phyloP scores from a whole-genome alignment of 2,329 filamentous ascomycete species.

The Colletotrichum liriopes region DNA sequence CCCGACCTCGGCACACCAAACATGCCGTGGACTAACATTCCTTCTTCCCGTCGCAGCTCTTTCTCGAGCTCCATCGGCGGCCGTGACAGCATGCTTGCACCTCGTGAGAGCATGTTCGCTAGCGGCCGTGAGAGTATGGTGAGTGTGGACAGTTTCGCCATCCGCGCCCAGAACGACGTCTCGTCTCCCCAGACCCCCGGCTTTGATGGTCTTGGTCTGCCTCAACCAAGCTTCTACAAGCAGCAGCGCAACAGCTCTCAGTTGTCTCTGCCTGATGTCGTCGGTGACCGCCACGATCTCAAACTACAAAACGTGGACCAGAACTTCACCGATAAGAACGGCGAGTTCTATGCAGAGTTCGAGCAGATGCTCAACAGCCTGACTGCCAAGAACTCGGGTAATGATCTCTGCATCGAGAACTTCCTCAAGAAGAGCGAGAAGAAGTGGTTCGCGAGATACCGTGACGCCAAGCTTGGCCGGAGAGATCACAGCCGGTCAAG shows the following conservation, averaged over 20 bases:
- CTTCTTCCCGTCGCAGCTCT: slow-evolving; percentile 39
- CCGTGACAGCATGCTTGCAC: slow-evolving; percentile 24
- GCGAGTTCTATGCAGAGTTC: slow-evolving; percentile 73
- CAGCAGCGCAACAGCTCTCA: slow-evolving; percentile 59
- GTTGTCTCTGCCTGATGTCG: slow-evolving; percentile 70
- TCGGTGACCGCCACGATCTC: slow-evolving; percentile 74
- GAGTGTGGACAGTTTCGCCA: slow-evolving; percentile 49
- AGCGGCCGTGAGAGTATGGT: slow-evolving; percentile 39
- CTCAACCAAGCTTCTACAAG: slow-evolving; percentile 42
- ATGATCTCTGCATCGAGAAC: slow-evolving; percentile 74
- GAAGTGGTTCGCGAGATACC: slow-evolving; percentile 74
- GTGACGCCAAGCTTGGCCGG: slow-evolving; percentile 71
- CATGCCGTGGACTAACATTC: slow-evolving; percentile 36
- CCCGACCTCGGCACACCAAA: slow-evolving; percentile 38
- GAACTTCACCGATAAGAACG: slow-evolving; percentile 76
- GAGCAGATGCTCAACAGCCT: slow-evolving; percentile 70
- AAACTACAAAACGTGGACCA: slow-evolving; percentile 77
- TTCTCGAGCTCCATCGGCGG: slow-evolving; percentile 39
- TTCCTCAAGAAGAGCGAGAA: slow-evolving; percentile 77
- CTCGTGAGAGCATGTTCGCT: slow-evolving; percentile 18
- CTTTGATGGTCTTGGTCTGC: slow-evolving; percentile 35
- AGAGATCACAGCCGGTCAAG: slow-evolving; percentile 54
- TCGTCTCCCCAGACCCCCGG: slow-evolving; percentile 29
- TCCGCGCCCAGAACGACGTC: slow-evolving; percentile 44
- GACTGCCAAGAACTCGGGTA: slow-evolving; percentile 69